These are phyloP conservation scores for Ambrosia hybrid DNA, from an alignment of 140 eudicot species.

Conservation along the genomic window DNA sequence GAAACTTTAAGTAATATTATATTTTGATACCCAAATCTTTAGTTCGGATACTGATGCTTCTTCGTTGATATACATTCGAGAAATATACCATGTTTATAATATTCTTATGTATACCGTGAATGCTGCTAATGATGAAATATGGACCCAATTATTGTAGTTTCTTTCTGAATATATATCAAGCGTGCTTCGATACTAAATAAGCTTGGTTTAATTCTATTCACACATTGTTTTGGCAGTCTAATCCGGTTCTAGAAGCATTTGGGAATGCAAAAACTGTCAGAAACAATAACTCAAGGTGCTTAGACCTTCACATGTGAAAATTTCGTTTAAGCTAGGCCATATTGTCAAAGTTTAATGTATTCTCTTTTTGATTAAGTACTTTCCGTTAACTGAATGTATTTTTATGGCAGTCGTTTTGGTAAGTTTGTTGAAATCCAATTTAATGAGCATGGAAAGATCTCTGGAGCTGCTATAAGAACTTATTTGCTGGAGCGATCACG, in stretches of 20 bases:
- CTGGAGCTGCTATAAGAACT: constrained; percentile 95
- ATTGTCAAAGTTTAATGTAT: constrained; percentile 2
- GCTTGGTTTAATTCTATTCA: constrained; percentile 13
- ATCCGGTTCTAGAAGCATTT: constrained; percentile 89
- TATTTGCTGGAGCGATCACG: constrained; percentile 88
- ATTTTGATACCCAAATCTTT: constrained; percentile 1
- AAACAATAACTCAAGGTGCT: constrained; percentile 82
- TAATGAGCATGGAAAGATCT: constrained; percentile 64
- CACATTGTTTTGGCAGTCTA: constrained; percentile 46
- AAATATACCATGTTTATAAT: background rate
- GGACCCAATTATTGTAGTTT: no score
- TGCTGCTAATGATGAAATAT: background rate
- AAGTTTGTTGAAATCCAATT: constrained; percentile 92
- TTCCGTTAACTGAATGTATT: constrained; percentile 10
- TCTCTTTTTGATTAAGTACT: constrained; percentile 8
- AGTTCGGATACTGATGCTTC: background rate
- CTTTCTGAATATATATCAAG: background rate
- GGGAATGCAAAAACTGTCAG: constrained; percentile 87
- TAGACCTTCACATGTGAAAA: constrained; percentile 7
- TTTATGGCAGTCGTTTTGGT: constrained; percentile 76
- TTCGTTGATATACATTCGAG: background rate
- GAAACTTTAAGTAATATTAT: background rate
- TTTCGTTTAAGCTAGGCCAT: constrained; percentile 3
- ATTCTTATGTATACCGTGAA: background rate
- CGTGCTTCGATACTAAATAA: constrained; percentile 9